A percentile compares a stretch with the other conserved stretches of the same genome.
These are phyloP conservation scores for Pythium grandisporangium DNA, from an alignment of 352 stramenopile species.

Conservation along the genomic window DNA sequence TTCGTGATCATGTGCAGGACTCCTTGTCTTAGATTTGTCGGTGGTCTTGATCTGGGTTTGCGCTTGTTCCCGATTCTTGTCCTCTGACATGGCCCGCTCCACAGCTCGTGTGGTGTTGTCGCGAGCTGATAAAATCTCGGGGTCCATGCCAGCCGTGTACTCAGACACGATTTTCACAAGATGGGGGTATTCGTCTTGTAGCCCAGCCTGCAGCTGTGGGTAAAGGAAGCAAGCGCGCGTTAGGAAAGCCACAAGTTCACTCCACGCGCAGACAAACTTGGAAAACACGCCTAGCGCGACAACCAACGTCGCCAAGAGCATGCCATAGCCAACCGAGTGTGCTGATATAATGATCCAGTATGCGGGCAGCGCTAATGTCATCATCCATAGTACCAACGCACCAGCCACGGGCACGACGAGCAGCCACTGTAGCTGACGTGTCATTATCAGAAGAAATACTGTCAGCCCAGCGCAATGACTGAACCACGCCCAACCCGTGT, in stretches of 20 bases:
- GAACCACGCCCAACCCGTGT: constrained; percentile 81
- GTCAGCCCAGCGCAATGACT: constrained; percentile 74
- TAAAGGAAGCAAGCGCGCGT: constrained; percentile 78
- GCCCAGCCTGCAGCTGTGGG: constrained; percentile 60
- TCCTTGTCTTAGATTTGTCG: too few species aligned
- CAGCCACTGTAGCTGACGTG: constrained; percentile 57
- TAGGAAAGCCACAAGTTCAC: constrained; percentile 70
- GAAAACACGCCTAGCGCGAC: constrained; percentile 77
- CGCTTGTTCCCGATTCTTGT: too few species aligned
- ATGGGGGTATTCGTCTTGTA: constrained; percentile 67
- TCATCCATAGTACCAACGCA: constrained; percentile 63
- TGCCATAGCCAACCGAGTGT: constrained; percentile 65
- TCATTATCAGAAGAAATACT: constrained; percentile 72
- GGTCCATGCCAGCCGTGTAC: constrained; percentile 74
- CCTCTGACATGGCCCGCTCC: too few species aligned
- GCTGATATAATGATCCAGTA: constrained; percentile 81
- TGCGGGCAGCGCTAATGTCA: constrained; percentile 65
- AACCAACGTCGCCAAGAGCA: constrained; percentile 62
- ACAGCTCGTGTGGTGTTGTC: constrained; percentile 17
- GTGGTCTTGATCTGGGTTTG: too few species aligned
- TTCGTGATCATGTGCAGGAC: too few species aligned
- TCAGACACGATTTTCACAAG: constrained; percentile 78
- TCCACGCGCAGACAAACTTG: constrained; percentile 72
- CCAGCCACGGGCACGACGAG: constrained; percentile 60
- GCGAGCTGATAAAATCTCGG: constrained; percentile 49